These are phyloP conservation scores for Verticillium klebahnii DNA, from an alignment of 2,329 filamentous ascomycete genomes.

Conservation along the genomic window DNA sequence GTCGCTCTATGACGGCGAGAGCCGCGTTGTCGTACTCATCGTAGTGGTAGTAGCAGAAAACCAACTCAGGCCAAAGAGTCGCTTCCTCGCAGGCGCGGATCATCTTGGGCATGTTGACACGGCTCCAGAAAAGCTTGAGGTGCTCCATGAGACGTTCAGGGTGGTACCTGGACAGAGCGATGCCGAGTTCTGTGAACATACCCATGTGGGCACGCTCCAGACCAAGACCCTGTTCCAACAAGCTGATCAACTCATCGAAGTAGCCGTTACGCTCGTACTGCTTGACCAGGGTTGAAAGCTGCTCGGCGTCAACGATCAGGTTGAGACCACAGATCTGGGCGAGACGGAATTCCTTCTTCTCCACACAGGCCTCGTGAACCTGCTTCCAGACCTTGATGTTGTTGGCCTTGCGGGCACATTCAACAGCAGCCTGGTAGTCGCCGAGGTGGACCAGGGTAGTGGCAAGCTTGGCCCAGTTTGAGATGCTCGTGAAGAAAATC, in stretches of 20 bases:
- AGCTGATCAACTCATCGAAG: slow-evolving; percentile 93
- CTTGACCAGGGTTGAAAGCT: slow-evolving; percentile 86
- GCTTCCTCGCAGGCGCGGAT: slow-evolving; percentile 91
- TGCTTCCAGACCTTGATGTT: slow-evolving; percentile 99
- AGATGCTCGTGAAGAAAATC: slow-evolving; percentile 95
- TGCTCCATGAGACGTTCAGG: slow-evolving; percentile 98
- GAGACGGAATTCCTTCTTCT: slow-evolving; percentile 97
- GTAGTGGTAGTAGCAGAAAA: slow-evolving; percentile 97
- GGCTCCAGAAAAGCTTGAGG: slow-evolving; percentile 95
- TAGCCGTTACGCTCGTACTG: slow-evolving; percentile 97
- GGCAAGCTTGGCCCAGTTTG: slow-evolving; percentile 98
- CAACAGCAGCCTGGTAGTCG: slow-evolving; percentile 96
- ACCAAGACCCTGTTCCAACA: slow-evolving; percentile 92
- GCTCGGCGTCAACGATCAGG: slow-evolving; percentile 94
- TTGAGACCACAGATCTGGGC: slow-evolving; percentile 99
- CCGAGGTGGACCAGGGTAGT: slow-evolving; percentile 95
- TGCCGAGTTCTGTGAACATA: slow-evolving; percentile 91
- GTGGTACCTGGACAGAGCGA: slow-evolving; percentile 90
- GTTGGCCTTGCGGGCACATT: slow-evolving; percentile 97
- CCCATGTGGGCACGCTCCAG: slow-evolving; percentile 93
- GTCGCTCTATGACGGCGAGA: slow-evolving; percentile 95
- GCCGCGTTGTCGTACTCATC: slow-evolving; percentile 98
- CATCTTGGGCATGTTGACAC: slow-evolving; percentile 97
- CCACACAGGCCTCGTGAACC: slow-evolving; percentile 92
- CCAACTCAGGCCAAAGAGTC: slow-evolving; percentile 93